Base-by-base conservation (phyloP, 345 rosid species). In the Bruguiera sexangula region DNA sequence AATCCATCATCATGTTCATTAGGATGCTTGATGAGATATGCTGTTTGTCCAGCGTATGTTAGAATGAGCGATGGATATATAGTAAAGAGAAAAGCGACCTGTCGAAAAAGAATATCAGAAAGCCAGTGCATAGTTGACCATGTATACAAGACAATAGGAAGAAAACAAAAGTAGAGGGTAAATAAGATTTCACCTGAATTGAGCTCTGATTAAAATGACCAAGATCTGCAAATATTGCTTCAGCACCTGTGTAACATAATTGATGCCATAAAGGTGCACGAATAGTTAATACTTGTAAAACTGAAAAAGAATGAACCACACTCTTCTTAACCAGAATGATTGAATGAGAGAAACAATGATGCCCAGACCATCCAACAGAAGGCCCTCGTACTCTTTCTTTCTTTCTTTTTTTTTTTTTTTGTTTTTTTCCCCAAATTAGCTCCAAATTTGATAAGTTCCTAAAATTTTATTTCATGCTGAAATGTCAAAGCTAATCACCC, bases 11-110 rank as follows among this genome's bases (percentile, higher is more conserved):
- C 76, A 2, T 80, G 87, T 75, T 86, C 85, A 22, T 82, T 61
- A 19, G 90, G 96, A 63, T 89, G 65, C 63, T 68, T 86, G 79
- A 89, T 89, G 67, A 93, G 82, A 73, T 90, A 93, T 0, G 96
- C 93, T 50, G 96, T 89, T 82, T 90, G 97, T 58, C 98, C 98
- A 3, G 92, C 93, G 73, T 89, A 93, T 50, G 98, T 91, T 69
- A 93, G 78, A 65, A 93, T 80, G 63, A 90, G 83, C 7, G 96
- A 90, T 2, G 98, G 98, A 72, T 90, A 93, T 55, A 93, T 91
- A 1, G 89, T 79, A 66, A 76, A 82, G 30, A 90, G 59, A 70
- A 89, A 93, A 37, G 97, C 96, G 1, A 86, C 83, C 89, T 89
- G 90, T 67, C 6, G 56, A 66, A 5, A 66, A 73, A 69, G 62